Percentiles rank a stretch among this genome's conserved stretches.
Evolutionary conservation across 495 filamentous ascomycete genomes (phyloP).

Genomic region (Thozetella sp.): DNA sequence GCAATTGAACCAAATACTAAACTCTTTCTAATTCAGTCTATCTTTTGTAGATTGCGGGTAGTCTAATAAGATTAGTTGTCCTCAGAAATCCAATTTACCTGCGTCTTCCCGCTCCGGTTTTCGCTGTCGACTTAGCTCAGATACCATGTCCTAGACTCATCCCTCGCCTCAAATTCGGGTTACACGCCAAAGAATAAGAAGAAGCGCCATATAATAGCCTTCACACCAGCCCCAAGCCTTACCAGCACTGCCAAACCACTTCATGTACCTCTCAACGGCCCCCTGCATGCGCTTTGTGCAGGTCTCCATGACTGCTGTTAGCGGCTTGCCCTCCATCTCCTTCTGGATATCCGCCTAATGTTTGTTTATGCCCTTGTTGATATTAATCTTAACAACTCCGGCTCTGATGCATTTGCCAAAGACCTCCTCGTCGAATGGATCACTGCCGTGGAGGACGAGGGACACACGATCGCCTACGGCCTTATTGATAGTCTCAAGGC

Average conservation of each 20-base stretch:
- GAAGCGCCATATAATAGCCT: too few species aligned
- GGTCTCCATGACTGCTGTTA: slow-evolving; percentile 74
- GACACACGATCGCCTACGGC: slow-evolving; percentile 62
- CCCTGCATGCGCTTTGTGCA: slow-evolving; percentile 74
- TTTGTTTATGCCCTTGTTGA: slow-evolving; percentile 81
- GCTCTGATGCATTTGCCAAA: slow-evolving; percentile 68
- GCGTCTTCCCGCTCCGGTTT: too few species aligned
- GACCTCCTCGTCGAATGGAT: slow-evolving; percentile 71
- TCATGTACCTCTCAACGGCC: slow-evolving; percentile 75
- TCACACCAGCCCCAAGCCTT: slow-evolving; percentile 45
- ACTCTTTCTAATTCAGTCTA: too few species aligned
- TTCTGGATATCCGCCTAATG: slow-evolving; percentile 65
- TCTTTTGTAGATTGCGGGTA: too few species aligned
- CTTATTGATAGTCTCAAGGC: slow-evolving; percentile 64
- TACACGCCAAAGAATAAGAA: too few species aligned
- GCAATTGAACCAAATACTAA: too few species aligned
- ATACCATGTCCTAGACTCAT: too few species aligned
- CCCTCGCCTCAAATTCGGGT: too few species aligned
- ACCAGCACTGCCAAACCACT: slow-evolving; percentile 66
- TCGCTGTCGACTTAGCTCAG: too few species aligned
- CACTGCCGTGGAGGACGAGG: slow-evolving; percentile 78
- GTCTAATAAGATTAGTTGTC: too few species aligned
- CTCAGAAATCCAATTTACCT: too few species aligned
- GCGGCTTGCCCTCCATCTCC: slow-evolving; percentile 67
- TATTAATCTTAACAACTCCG: slow-evolving; percentile 79